Base-by-base conservation (phyloP, 78 protist species). In the Isochrysis galbana region DNA sequence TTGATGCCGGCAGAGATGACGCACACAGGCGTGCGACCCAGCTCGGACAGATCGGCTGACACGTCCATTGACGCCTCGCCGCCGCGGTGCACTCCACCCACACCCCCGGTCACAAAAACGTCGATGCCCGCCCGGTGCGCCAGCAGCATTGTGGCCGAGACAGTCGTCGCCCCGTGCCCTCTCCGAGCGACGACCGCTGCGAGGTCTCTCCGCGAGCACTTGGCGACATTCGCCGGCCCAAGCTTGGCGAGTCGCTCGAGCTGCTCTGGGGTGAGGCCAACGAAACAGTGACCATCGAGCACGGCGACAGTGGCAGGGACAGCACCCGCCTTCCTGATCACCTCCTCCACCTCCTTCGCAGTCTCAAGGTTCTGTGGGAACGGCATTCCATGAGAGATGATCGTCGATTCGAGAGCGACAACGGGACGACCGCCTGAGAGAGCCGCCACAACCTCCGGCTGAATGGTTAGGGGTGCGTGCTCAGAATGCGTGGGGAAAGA, bases 1-100 rank as follows among this genome's bases (percentile, higher is more conserved):
- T 99, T 99, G 14, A 88, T 97, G 32, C 99, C 99, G 0, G 99
- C 99, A 26, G 97, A 96, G 1, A 99, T 98, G 0, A 99, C 99
- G 34, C 93, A 54, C 2, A 98, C 96, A 26, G 97, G 97, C 34
- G 98, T 98, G 23, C 95, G 93, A 0, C 96, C 97, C 44, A 98
- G 96, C 91, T 98, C 99, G 23, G 95, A 93, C n/a, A 99, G 90
- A 55, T 99, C 99, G 0, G 99, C 99, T 3, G 97, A 94, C 7
- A 99, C 70, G 90, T 99, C 99, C 92, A 96, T 46, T 36, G 97
- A n/a, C 7, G 0, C 47, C 34, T 94, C 44, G 46, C 55, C 94
- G 42, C 91, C 87, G 29, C 98, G 67, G 92, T 97, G 98, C 34
- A 97, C 99, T 29, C 98, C 99, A n/a, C 99, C 99, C 34, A 98